A percentile compares a stretch with the other conserved stretches of the same genome.
Conservation (phyloP, 2,329 filamentous ascomycete genomes). For the Hypoxylon sp. region DNA sequence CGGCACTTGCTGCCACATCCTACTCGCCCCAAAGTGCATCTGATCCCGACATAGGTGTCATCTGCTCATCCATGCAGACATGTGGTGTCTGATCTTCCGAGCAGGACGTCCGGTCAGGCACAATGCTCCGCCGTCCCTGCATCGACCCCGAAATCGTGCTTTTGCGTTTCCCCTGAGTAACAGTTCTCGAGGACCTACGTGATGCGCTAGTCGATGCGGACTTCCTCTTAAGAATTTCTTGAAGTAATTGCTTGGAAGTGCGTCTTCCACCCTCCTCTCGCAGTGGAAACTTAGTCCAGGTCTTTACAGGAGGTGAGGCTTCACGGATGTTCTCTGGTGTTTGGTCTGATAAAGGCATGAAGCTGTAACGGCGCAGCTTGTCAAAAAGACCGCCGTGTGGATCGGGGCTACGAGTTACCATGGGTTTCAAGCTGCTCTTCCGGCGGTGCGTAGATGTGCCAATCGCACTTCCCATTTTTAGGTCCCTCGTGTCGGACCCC, state of each 20-base stretch:
- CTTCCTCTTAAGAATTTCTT: constrained; percentile 36
- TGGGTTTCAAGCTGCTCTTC: constrained; percentile 26
- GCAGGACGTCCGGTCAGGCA: constrained; percentile 25
- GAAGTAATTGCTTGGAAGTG: constrained; percentile 38
- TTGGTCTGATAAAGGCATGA: constrained; percentile 41
- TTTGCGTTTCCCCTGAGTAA: not conserved
- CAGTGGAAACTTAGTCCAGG: constrained; percentile 16
- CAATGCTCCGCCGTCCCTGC: constrained; percentile 7
- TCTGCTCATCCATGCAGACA: constrained; percentile 38
- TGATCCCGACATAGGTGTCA: constrained; percentile 24
- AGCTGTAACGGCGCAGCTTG: constrained; percentile 41
- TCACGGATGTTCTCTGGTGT: constrained; percentile 35
- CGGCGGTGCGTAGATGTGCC: constrained; percentile 32
- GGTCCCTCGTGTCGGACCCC: not conserved
- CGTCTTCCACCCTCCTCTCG: constrained; percentile 13
- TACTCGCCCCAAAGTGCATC: constrained; percentile 17
- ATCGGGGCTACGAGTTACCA: constrained; percentile 2
- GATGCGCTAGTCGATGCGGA: constrained; percentile 20
- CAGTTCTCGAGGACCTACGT: constrained; percentile 13
- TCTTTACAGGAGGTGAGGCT: not conserved
- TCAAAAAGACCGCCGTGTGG: constrained; percentile 28
- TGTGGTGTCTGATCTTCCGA: constrained; percentile 39
- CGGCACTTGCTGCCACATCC: constrained; percentile 3
- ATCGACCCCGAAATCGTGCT: constrained; percentile 5
- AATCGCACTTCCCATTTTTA: constrained; percentile 31